Percentiles rank a stretch among this genome's conserved stretches.
phyloP scores from a whole-genome alignment of 140 eudicot species.

The Bidens hawaiensis region DNA sequence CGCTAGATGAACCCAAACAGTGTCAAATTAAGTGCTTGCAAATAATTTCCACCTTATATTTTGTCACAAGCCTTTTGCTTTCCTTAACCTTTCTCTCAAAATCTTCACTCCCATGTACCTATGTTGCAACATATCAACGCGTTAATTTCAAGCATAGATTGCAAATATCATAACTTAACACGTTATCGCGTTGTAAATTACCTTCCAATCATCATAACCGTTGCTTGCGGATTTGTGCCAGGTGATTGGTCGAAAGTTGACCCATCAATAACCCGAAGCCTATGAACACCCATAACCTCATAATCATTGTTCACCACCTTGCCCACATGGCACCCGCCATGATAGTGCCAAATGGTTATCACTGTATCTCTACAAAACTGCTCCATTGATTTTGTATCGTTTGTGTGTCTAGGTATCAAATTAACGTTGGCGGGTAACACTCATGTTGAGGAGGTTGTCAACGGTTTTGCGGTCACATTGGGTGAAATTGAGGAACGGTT shows the following conservation, averaged over 20 bases:
- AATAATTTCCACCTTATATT: constrained; percentile 17
- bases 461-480: constrained; percentile 35
- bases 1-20: background rate
- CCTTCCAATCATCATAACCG: constrained; percentile 64
- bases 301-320: constrained; percentile 54
- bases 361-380: constrained; percentile 61
- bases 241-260: constrained; percentile 49
- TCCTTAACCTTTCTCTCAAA: constrained; percentile 38
- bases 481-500: constrained; percentile 44
- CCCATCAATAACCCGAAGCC: constrained; percentile 56
- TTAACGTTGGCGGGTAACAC: constrained; percentile 76
- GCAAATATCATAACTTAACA: background rate
- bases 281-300: constrained; percentile 39
- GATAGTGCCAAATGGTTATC: constrained; percentile 66
- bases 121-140: constrained; percentile 6
- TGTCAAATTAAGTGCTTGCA: background rate
- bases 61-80: constrained; percentile 19
- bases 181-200: background rate
- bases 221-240: constrained; percentile 64
- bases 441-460: constrained; percentile 62
- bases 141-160: background rate
- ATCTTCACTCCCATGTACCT: constrained; percentile 74
- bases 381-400: constrained; percentile 51
- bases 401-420: constrained; percentile 67
- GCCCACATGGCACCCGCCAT: constrained; percentile 64